These are phyloP conservation scores for Colletotrichum sp. DNA, from an alignment of 2,329 filamentous ascomycete species.

Conservation along the genomic window DNA sequence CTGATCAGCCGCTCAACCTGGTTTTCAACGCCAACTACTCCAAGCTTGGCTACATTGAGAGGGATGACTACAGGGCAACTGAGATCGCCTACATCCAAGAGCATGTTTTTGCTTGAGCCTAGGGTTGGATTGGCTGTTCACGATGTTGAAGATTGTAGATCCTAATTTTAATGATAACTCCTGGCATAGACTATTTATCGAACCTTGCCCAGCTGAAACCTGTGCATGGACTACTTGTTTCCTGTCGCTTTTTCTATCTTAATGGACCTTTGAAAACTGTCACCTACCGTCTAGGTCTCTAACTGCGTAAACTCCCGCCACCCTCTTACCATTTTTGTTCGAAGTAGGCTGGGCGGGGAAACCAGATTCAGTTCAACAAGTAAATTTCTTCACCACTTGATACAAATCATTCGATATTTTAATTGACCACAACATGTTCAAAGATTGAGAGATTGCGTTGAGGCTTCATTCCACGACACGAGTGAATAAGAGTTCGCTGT, in stretches of 20 bases:
- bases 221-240: background rate
- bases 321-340: background rate
- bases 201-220: background rate
- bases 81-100: constrained; percentile 43
- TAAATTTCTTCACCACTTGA: background rate
- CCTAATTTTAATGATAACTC: background rate
- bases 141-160: background rate
- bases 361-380: background rate
- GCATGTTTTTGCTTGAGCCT: background rate
- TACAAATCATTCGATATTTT: background rate
- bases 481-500: background rate
- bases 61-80: constrained; percentile 48
- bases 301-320: background rate
- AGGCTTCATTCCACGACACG: background rate
- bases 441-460: background rate
- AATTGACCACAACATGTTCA: background rate
- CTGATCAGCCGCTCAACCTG: constrained; percentile 45
- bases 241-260: background rate
- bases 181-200: background rate
- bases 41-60: constrained; percentile 40
- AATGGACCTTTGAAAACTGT: fast-evolving
- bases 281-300: background rate
- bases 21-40: constrained; percentile 55
- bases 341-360: background rate
- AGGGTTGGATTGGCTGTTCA: background rate